These are phyloP conservation scores for Diaporthe nobilis DNA, from an alignment of 2,329 filamentous ascomycete genomes.

Conservation along the genomic window DNA sequence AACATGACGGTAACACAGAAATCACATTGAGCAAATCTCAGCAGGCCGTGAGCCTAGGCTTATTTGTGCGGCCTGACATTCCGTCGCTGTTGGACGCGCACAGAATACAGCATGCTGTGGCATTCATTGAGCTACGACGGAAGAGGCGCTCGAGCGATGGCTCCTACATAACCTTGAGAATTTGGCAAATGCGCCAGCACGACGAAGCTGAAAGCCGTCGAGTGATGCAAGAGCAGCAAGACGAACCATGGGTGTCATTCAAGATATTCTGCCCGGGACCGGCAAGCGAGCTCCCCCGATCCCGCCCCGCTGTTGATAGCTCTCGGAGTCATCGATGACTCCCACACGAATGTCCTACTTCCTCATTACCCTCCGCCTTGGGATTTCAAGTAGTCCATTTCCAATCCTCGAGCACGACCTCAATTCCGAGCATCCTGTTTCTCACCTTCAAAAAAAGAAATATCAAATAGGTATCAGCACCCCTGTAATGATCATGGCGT, in stretches of 20 bases:
- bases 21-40: too few species aligned
- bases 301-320: conserved; percentile 20
- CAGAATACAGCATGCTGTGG: not conserved
- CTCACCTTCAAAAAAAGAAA: not conserved
- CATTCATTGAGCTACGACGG: not conserved
- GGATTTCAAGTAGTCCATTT: not conserved
- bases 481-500: not conserved
- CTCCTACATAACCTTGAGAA: too few species aligned
- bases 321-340: conserved; percentile 25
- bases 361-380: not conserved
- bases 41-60: not conserved
- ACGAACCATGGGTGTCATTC: not conserved
- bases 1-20: too few species aligned
- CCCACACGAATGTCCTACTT: not conserved
- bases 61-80: not conserved
- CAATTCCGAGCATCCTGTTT: not conserved
- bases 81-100: too few species aligned
- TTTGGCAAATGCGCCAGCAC: not conserved
- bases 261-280: not conserved
- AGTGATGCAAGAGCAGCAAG: not conserved
- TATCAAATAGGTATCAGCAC: not conserved
- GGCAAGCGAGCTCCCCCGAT: not conserved
- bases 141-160: not conserved
- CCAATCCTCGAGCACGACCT: not conserved
- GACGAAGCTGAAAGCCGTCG: not conserved